A percentile compares a stretch with the other conserved stretches of the same genome.
Conservation (phyloP, 2,329 filamentous ascomycete species). For the Emergomyces orientalis region DNA sequence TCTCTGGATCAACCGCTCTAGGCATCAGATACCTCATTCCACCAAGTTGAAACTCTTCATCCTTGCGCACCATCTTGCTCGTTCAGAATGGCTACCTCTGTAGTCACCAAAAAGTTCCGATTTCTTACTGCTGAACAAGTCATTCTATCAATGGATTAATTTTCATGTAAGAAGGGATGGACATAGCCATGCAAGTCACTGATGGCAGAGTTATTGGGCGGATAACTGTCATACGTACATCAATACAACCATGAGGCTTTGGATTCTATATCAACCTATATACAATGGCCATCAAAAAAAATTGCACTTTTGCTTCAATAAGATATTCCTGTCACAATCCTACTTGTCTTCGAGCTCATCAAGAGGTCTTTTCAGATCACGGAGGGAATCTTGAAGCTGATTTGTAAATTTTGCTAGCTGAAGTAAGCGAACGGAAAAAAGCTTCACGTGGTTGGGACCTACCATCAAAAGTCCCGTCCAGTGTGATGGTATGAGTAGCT, state of each 20-base stretch:
- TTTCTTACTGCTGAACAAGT: slow-evolving; percentile 9
- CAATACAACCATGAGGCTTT: too few species aligned
- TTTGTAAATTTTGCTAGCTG: background rate
- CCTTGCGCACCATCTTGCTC: background rate
- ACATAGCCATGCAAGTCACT: too few species aligned
- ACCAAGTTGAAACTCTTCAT: background rate
- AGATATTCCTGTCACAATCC: background rate
- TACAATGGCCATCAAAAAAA: background rate
- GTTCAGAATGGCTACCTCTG: slow-evolving; percentile 1
- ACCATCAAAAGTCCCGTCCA: background rate
- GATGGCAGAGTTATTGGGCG: background rate
- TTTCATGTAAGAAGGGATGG: too few species aligned
- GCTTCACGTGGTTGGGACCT: background rate
- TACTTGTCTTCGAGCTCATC: background rate
- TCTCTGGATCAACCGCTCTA: background rate
- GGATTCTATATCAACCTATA: background rate
- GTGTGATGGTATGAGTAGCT: background rate
- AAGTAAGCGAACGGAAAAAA: background rate
- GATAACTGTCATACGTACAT: too few species aligned
- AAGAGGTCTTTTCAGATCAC: background rate
- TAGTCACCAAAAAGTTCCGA: background rate
- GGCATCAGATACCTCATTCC: background rate
- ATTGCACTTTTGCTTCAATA: background rate
- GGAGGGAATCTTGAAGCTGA: background rate
- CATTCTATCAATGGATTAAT: too few species aligned